phyloP scores from a whole-genome alignment of 2,329 filamentous ascomycete genomes.

The Chaetomiaceae sp. region DNA sequence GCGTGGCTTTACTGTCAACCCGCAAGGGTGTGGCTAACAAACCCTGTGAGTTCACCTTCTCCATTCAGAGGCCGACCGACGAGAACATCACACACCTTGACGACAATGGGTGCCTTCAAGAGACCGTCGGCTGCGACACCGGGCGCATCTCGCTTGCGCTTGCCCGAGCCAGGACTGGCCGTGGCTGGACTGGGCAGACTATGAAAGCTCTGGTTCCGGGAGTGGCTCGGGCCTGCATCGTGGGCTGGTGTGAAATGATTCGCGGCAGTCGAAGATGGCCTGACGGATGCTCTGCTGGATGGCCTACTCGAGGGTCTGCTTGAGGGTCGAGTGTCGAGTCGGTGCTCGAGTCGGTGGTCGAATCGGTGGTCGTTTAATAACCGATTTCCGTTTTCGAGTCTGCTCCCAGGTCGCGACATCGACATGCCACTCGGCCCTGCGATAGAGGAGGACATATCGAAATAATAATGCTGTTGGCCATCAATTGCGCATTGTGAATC shows the following conservation, averaged over 20 bases:
- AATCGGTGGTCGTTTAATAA: no score
- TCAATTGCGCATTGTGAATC: slow-evolving; percentile 24
- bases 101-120: slow-evolving; percentile 46
- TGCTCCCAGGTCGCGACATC: slow-evolving; percentile 44
- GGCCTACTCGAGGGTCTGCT: slow-evolving; percentile 10
- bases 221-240: slow-evolving; percentile 26
- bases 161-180: slow-evolving; percentile 30
- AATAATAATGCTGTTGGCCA: slow-evolving; percentile 24
- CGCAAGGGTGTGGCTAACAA: slow-evolving; percentile 51
- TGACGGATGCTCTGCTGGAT: slow-evolving; percentile 14
- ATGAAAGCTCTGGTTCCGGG: slow-evolving; percentile 7
- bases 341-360: neutral
- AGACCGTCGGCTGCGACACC: slow-evolving; percentile 45
- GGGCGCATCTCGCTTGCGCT: slow-evolving; percentile 35
- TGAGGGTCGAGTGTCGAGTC: neutral
- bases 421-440: slow-evolving; percentile 32
- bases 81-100: slow-evolving; percentile 41
- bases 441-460: slow-evolving; percentile 33
- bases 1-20: slow-evolving; percentile 48
- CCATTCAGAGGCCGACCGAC: neutral
- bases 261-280: slow-evolving; percentile 26
- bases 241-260: slow-evolving; percentile 39
- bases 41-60: slow-evolving; percentile 19
- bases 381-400: slow-evolving; percentile 16
- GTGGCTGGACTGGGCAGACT: slow-evolving; percentile 11